Evolutionary conservation across 2,329 filamentous ascomycete genomes (phyloP).

Genomic region (Pezizomycotina sp.): DNA sequence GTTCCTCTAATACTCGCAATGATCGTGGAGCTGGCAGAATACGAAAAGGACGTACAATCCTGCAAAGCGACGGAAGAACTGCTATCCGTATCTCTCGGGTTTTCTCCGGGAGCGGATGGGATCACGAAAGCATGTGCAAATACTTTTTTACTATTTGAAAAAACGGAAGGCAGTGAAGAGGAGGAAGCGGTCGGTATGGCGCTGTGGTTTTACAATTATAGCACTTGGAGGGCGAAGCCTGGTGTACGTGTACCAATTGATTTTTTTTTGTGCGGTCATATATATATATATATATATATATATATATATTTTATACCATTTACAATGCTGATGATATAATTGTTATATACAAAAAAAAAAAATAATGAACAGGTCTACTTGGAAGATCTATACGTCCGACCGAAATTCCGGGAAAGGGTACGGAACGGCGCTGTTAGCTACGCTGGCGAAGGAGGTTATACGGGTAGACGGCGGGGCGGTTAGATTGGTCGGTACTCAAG

Average conservation of each 20-base stretch:
- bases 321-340: too few relatives aligned
- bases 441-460: slow-evolving; percentile 63
- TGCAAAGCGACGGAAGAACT: slow-evolving; percentile 58
- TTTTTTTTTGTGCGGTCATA: too few relatives aligned
- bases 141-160: slow-evolving; percentile 21
- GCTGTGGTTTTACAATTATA: slow-evolving; percentile 75
- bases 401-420: slow-evolving; percentile 59
- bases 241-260: too few relatives aligned
- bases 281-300: too few relatives aligned
- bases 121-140: slow-evolving; percentile 29
- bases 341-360: too few relatives aligned
- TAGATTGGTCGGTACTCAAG: slow-evolving; percentile 84
- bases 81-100: slow-evolving; percentile 60
- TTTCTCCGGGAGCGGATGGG: slow-evolving; percentile 43
- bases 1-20: slow-evolving; percentile 63
- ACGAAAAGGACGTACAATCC: slow-evolving; percentile 58
- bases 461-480: slow-evolving; percentile 52
- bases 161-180: slow-evolving; percentile 16
- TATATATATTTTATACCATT: too few relatives aligned
- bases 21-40: slow-evolving; percentile 71
- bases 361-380: too few relatives aligned
- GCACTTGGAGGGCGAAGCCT: slow-evolving; percentile 72
- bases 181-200: slow-evolving; percentile 22
- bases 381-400: slow-evolving; percentile 76
- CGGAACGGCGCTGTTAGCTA: slow-evolving; percentile 56